phyloP scores from a whole-genome alignment of 768 basidiomycete genomes.

The Sporobolomyces phaffii region DNA sequence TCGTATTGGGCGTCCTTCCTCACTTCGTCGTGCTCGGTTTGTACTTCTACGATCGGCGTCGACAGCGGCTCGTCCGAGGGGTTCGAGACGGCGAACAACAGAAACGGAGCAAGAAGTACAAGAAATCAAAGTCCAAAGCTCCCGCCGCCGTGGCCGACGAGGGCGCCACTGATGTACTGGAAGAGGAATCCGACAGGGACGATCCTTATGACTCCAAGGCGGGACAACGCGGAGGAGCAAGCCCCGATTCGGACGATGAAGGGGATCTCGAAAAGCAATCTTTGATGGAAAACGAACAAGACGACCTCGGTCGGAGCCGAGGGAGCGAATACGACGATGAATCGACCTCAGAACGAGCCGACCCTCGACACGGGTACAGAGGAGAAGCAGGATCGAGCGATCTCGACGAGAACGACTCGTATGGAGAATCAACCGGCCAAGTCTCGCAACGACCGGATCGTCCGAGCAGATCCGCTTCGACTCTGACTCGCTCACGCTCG shows the following conservation, averaged over 20 bases:
- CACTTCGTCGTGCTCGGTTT: neutral
- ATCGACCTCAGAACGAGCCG: too few relatives aligned
- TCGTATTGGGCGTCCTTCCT: neutral
- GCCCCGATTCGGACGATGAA: neutral
- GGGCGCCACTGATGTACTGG: too few relatives aligned
- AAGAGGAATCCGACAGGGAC: neutral
- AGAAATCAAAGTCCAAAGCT: neutral
- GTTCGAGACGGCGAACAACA: too few relatives aligned
- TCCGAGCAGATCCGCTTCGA: too few relatives aligned
- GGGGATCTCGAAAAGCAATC: conserved; percentile 3
- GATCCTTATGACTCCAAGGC: neutral
- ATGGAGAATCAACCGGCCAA: neutral
- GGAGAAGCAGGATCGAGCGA: too few relatives aligned
- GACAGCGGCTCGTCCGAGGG: neutral
- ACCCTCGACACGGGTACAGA: too few relatives aligned
- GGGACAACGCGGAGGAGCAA: neutral
- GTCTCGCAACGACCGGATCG: neutral
- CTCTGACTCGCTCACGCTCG: neutral
- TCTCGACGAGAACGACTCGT: too few relatives aligned
- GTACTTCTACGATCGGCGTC: conserved; percentile 1
- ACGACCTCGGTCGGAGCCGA: too few relatives aligned
- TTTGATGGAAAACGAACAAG: neutral
- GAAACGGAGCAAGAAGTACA: neutral
- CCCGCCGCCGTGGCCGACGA: too few relatives aligned
- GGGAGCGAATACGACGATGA: too few relatives aligned